phyloP scores from a whole-genome alignment of 2,329 filamentous ascomycete genomes.

The Fusarium goolgardi region DNA sequence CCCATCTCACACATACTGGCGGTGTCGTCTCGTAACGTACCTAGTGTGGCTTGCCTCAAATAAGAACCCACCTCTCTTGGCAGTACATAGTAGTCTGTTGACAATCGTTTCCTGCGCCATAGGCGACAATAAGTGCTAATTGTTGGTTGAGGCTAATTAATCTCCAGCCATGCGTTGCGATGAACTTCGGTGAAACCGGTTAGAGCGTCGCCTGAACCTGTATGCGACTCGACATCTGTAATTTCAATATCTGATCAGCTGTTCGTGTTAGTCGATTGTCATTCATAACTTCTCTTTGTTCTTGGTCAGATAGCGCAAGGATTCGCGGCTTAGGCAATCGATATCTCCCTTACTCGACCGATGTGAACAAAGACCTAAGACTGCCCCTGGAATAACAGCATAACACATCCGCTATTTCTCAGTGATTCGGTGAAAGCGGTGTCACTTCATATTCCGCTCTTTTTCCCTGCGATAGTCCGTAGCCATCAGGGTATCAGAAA shows the following conservation, averaged over 20 bases:
- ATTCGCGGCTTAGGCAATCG: constrained; percentile 22
- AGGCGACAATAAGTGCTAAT: constrained; percentile 23
- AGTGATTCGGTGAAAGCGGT: constrained; percentile 18
- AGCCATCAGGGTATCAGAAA: too few species aligned
- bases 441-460: constrained; percentile 27
- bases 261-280: constrained; percentile 15
- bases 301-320: constrained; percentile 11
- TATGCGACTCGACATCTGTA: constrained; percentile 26
- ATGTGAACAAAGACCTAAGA: constrained; percentile 22
- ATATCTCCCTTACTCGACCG: constrained; percentile 27
- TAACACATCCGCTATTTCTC: constrained; percentile 6
- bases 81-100: constrained; percentile 17
- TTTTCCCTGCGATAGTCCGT: constrained; percentile 34
- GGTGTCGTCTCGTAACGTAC: constrained; percentile 28
- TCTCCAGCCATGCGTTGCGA: constrained; percentile 38
- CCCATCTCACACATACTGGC: constrained; percentile 29
- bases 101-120: constrained; percentile 33
- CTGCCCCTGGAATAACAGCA: constrained; percentile 6
- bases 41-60: constrained; percentile 47
- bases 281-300: constrained; percentile 31
- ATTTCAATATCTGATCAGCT: constrained; percentile 40
- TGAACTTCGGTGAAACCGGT: constrained; percentile 47
- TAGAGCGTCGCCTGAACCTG: constrained; percentile 36
- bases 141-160: constrained; percentile 41
- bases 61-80: constrained; percentile 38